Evolutionary conservation across 2,329 filamentous ascomycete species (phyloP).

Genomic region (Plectosphaerella sp.): DNA sequence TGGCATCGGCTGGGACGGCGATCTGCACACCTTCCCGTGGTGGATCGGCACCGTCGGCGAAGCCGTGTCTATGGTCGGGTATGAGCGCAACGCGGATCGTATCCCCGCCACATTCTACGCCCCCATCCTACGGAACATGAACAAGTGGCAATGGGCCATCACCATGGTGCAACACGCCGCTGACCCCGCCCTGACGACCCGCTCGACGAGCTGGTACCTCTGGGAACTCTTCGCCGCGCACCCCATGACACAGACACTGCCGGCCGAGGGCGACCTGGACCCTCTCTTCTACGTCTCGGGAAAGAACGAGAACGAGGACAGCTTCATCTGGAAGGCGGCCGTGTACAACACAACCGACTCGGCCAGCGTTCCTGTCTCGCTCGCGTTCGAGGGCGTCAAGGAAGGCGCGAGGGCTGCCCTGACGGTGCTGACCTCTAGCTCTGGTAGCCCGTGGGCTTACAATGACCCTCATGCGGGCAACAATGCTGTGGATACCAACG

Average conservation of each 20-base stretch:
- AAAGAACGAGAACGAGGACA: conserved; percentile 32
- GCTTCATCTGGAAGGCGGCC: conserved; percentile 45
- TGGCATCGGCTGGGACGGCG: conserved; percentile 39
- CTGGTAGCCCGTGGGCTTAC: conserved; percentile 32
- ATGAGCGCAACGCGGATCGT: conserved; percentile 60
- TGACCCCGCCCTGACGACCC: conserved; percentile 41
- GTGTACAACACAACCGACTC: conserved; percentile 46
- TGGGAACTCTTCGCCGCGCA: conserved; percentile 45
- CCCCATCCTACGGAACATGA: conserved; percentile 43
- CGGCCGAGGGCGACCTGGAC: conserved; percentile 33
- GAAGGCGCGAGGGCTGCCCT: conserved; percentile 34
- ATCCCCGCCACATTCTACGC: conserved; percentile 51
- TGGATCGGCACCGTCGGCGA: conserved; percentile 60
- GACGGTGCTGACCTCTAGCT: conserved; percentile 32
- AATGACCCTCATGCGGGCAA: conserved; percentile 39
- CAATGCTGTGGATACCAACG: conserved; percentile 44
- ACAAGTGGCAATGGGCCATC: conserved; percentile 47
- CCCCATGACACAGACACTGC: conserved; percentile 40
- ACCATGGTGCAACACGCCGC: conserved; percentile 46
- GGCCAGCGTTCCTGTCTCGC: conserved; percentile 37
- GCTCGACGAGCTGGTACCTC: conserved; percentile 44
- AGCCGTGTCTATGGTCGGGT: conserved; percentile 60
- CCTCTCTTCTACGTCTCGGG: conserved; percentile 49
- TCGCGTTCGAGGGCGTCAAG: conserved; percentile 39
- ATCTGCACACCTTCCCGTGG: conserved; percentile 44